Conservation (phyloP, 1,139 yeast genomes). For the Blastobotrys persicus region DNA sequence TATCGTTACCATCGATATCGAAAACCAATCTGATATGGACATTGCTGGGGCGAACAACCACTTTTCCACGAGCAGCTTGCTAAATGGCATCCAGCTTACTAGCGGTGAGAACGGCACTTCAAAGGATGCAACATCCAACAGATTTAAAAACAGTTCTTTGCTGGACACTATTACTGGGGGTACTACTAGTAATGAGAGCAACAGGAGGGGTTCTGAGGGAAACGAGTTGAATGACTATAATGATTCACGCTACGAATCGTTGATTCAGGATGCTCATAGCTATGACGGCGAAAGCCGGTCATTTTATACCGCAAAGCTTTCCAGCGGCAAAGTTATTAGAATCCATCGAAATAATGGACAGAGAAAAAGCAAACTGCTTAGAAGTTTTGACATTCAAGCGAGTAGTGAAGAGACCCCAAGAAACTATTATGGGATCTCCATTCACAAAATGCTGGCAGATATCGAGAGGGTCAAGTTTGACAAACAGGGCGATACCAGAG, state of each 20-base stretch:
- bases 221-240: background rate
- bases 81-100: background rate
- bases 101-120: background rate
- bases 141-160: background rate
- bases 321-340: background rate
- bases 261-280: conserved; percentile 1
- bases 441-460: conserved; percentile 29
- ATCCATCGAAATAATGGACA: background rate
- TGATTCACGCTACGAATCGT: background rate
- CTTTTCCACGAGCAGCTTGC: background rate
- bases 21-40: conserved; percentile 1
- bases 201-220: background rate
- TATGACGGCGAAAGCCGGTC: conserved; percentile 4
- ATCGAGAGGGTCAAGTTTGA: conserved; percentile 17
- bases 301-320: background rate
- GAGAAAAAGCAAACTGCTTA: background rate
- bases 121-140: background rate
- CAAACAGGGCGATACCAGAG: background rate
- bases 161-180: background rate
- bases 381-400: background rate
- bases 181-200: background rate
- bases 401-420: conserved; percentile 9
- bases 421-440: conserved; percentile 34
- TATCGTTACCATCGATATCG: background rate
- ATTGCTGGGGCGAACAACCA: background rate